phyloP scores from a whole-genome alignment of 2,329 filamentous ascomycete species.

The Cladosporium sp. region DNA sequence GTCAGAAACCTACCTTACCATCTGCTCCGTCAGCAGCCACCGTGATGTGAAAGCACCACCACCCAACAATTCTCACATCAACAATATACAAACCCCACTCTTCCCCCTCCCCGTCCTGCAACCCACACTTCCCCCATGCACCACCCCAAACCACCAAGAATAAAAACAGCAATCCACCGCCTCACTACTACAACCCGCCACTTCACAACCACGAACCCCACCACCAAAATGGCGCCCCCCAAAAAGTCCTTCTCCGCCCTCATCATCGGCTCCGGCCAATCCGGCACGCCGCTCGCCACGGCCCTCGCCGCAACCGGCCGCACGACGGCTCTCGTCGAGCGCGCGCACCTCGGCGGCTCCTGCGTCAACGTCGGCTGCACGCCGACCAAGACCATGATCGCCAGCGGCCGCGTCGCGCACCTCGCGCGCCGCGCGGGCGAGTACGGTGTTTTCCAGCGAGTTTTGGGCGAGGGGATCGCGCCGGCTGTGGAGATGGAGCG shows the following conservation, averaged over 20 bases:
- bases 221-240: not conserved
- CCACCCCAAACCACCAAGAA: not conserved
- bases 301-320: conserved; percentile 42
- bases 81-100: not conserved
- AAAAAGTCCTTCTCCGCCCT: conserved; percentile 35
- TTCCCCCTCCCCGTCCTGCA: not conserved
- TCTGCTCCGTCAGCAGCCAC: not conserved
- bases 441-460: conserved; percentile 39
- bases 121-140: not conserved
- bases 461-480: conserved; percentile 15
- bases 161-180: not conserved
- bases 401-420: conserved; percentile 47
- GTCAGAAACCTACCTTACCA: not conserved
- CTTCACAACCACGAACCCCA: not conserved
- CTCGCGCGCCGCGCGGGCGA: conserved; percentile 37
- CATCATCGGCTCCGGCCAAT: conserved; percentile 50
- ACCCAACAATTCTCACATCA: too few species aligned
- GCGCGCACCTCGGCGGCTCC: conserved; percentile 64
- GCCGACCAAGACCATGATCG: conserved; percentile 73
- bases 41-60: not conserved
- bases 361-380: conserved; percentile 90
- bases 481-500: conserved; percentile 41
- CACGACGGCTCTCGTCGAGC: conserved; percentile 44
- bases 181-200: not conserved
- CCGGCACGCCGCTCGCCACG: conserved; percentile 45